Evolutionary conservation across 2,329 filamentous ascomycete species (phyloP), one percentile per base, ranked within the genome.

Genomic region (Penicillium paneum): DNA sequence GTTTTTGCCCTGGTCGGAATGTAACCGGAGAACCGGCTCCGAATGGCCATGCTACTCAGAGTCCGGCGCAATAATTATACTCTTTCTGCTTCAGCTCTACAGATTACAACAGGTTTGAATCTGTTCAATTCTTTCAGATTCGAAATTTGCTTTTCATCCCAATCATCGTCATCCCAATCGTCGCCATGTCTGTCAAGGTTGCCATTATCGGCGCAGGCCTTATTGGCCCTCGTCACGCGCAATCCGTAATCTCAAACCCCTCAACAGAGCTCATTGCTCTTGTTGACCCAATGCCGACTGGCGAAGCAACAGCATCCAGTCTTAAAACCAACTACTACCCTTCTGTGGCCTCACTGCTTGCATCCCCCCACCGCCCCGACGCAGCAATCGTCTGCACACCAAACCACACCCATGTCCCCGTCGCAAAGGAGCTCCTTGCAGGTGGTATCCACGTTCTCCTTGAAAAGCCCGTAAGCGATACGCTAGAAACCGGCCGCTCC

Each of bases 311-410:
- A 3, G 77, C 78, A 4, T 46, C 64, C 5, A 58, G 65, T 8
- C 69, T 79, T 5, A 49, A 71, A 21, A 76, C 76, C 10, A 68
- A 65, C 7, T 66, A 74, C 52, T 79, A 73, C 58, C 19, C 64
- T 1, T 73, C 77, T 4, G 67, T 83, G 2, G 47, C 73, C 3
- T 68, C 71, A 0, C 73, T 84, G 57, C 62, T 84, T 0, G 58
- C 65, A 5, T 74, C 7, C 1, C 43, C 58, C 39, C 49, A 67
- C 40, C 72, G 69, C n/a, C 80, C 81, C 11, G 76, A 82, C 45
- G 81, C 78, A 34, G 81, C 81, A 21, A 79, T 85, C 38, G 76
- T 85, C 45, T 83, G 82, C 72, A 85, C 82, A 0, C 83, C 83
- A 2, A 85, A 84, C 60, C 75, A 80, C 60, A 83, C 80, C 0